Conservation (phyloP, 768 basidiomycete species). For the Crepidotus variabilis region DNA sequence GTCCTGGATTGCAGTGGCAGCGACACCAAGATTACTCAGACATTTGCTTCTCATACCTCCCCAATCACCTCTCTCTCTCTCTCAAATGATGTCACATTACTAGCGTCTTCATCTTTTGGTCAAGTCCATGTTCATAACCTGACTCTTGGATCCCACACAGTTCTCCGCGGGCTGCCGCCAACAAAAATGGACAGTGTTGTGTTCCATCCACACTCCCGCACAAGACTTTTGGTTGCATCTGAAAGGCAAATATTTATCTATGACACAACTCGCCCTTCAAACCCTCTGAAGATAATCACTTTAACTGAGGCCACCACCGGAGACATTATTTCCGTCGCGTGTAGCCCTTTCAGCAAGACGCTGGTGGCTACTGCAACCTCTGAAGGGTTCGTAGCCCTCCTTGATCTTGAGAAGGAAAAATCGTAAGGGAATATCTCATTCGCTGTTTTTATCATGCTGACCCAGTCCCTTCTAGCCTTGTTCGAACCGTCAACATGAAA, state of each 20-base stretch:
- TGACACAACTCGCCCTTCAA: conserved; percentile 55
- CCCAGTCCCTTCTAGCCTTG: conserved; percentile 36
- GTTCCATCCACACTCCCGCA: conserved; percentile 65
- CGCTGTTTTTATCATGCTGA: not conserved
- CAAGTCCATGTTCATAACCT: conserved; percentile 62
- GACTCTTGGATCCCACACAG: conserved; percentile 45
- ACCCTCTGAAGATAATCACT: conserved; percentile 48
- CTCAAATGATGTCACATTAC: conserved; percentile 52
- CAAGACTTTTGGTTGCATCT: conserved; percentile 51
- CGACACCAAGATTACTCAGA: conserved; percentile 37
- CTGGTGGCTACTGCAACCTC: conserved; percentile 56
- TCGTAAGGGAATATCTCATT: conserved; percentile 37
- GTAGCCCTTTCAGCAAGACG: conserved; percentile 77
- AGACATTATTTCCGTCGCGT: conserved; percentile 51
- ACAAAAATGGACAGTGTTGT: conserved; percentile 42
- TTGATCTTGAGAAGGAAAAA: conserved; percentile 76
- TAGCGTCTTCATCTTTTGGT: conserved; percentile 51
- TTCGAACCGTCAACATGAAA: conserved; percentile 55
- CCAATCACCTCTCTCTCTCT: conserved; percentile 51
- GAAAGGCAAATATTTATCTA: conserved; percentile 56
- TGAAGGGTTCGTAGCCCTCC: conserved; percentile 49
- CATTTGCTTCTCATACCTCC: conserved; percentile 48
- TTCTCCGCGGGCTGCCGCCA: conserved; percentile 50
- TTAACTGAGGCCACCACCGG: conserved; percentile 42
- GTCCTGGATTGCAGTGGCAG: conserved; percentile 42